Base-by-base conservation (phyloP, 1,139 yeast species). In the Kodamaea fungicola region DNA sequence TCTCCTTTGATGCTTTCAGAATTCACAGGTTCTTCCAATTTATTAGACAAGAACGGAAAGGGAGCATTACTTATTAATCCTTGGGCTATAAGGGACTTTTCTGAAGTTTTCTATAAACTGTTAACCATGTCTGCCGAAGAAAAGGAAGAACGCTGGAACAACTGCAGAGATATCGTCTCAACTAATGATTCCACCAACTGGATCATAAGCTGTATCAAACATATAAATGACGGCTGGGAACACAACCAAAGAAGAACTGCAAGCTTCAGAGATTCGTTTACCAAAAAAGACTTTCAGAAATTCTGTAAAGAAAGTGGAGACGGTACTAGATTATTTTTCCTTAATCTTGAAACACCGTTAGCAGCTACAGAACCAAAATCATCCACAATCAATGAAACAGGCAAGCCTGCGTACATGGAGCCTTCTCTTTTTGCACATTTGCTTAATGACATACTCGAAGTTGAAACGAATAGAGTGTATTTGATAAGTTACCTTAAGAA, bases 1-100 rank as follows among this genome's bases (percentile, higher is more conserved):
- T 84, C 96, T 0, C 96, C 97, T 0, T 71, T 92, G 47, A 74
- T 92, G 41, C 62, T 92, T 42, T 85, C 96, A 28, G 99, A 92
- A 59, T 92, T 94, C 51, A 89, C 97, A 0, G 98, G 98, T 1
- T 85, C 96, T 9, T 95, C 97, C 0, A 74, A 83, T 2, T 76
- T 90, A 5, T 69, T 94, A 35, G 52, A 55, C 12, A 59, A 64
- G 37, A 47, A 55, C 13, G 78, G 76, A 2, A 60, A 74, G 30
- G 90, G 94, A 10, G 87, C 96, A 2, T 47, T 90, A 5, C 61
- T 88, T 32, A 81, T 90, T 30, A 94, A 92, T 54, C 98, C 98
- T 1, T 92, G 97, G 95, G 94, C 89, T 57, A 69, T 76, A 26
- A 74, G 70, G 33, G 76, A 76, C 43, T 78, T 89, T 46, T 72